Percentiles rank a stretch among this genome's conserved stretches.
Conservation (phyloP, 306 rosid genomes). For the Acmispon strigosus region DNA sequence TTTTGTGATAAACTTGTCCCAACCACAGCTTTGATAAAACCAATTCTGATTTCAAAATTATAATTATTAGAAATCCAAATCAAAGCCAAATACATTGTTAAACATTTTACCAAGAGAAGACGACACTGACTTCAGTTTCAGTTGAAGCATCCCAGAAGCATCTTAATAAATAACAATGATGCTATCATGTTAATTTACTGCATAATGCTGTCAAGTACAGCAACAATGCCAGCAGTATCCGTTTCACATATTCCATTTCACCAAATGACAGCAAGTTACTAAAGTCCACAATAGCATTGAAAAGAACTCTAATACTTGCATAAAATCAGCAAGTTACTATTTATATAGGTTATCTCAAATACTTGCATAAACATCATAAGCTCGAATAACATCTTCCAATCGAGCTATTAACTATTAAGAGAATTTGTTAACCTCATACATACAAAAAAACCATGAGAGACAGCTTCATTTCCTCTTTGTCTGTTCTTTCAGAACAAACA, state of each 20-base stretch:
- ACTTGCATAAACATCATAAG: no score
- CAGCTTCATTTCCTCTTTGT: no score
- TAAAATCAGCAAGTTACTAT: no score
- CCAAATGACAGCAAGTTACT: background rate
- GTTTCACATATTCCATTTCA: background rate
- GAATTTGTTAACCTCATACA: background rate
- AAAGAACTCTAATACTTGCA: no score
- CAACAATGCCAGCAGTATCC: background rate
- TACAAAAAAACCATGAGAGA: no score
- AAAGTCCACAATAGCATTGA: background rate
- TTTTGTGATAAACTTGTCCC: no score
- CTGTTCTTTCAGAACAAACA: no score
- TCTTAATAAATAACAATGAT: background rate
- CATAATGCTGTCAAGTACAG: background rate
- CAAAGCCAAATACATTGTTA: background rate
- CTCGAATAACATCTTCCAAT: no score
- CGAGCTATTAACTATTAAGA: background rate
- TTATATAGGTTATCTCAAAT: no score
- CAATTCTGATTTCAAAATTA: no score
- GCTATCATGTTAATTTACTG: background rate
- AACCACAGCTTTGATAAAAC: no score
- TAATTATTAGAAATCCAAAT: background rate
- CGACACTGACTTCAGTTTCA: background rate
- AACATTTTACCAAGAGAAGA: background rate
- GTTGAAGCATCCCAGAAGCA: slow-evolving; percentile 1